phyloP scores from a whole-genome alignment of 2,329 filamentous ascomycete species.

The Aspergillus floridensis region DNA sequence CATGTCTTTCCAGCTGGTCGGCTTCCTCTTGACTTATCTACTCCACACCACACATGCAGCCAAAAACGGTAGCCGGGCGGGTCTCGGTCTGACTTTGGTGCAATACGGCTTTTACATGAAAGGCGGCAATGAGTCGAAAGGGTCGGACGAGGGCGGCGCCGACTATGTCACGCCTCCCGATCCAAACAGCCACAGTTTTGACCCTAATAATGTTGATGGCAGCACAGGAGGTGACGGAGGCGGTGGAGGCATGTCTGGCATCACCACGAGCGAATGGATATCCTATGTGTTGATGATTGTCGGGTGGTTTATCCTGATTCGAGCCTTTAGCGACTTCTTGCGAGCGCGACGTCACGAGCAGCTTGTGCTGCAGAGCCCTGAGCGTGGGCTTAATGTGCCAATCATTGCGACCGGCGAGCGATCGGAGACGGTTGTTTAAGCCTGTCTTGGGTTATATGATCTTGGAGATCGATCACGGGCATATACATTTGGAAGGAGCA shows the following conservation, averaged over 20 bases:
- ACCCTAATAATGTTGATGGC: constrained; percentile 64
- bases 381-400: constrained; percentile 78
- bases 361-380: constrained; percentile 87
- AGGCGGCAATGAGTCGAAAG: constrained; percentile 49
- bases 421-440: constrained; percentile 71
- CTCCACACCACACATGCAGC: constrained; percentile 96
- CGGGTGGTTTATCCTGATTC: constrained; percentile 96
- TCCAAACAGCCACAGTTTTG: constrained; percentile 86
- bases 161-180: constrained; percentile 67
- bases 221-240: constrained; percentile 29
- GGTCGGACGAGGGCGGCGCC: constrained; percentile 38
- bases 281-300: constrained; percentile 94
- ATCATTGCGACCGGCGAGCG: constrained; percentile 84
- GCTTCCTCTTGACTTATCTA: constrained; percentile 96
- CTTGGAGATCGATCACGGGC: background rate
- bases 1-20: constrained; percentile 94
- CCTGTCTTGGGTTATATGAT: constrained; percentile 3
- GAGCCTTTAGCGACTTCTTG: constrained; percentile 87
- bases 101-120: constrained; percentile 98
- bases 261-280: constrained; percentile 79
- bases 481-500: background rate
- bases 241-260: constrained; percentile 51
- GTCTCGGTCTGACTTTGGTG: constrained; percentile 89
- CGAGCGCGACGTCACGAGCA: constrained; percentile 87
- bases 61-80: constrained; percentile 93